Percentiles rank a stretch among this genome's conserved stretches.
Conservation (phyloP, 2,329 filamentous ascomycete species). For the Nemania sp. region DNA sequence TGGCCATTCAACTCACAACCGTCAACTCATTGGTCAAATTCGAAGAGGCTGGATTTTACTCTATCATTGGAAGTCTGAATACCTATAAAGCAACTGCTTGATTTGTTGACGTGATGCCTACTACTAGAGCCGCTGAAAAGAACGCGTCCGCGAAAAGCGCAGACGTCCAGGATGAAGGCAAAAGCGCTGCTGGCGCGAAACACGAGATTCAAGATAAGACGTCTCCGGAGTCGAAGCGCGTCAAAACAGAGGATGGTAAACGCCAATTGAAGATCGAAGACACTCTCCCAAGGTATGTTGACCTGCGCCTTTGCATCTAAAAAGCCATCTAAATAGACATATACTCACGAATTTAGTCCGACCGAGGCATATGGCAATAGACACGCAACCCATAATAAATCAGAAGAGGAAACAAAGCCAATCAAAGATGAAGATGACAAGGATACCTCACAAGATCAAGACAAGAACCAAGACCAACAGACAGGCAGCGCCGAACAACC, state of each 20-base stretch:
- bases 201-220: constrained; percentile 39
- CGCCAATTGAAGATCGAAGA: constrained; percentile 59
- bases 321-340: neutral
- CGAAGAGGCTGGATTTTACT: neutral
- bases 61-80: neutral
- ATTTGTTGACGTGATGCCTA: constrained; percentile 26
- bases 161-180: constrained; percentile 13
- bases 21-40: neutral
- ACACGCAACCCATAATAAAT: constrained; percentile 8
- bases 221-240: constrained; percentile 46
- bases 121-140: constrained; percentile 32
- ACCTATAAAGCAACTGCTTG: neutral
- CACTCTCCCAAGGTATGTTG: constrained; percentile 42
- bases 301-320: neutral
- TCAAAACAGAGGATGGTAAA: constrained; percentile 40
- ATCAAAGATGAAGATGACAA: constrained; percentile 4
- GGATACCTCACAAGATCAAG: constrained; percentile 48
- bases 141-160: constrained; percentile 6
- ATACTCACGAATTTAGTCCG: constrained; percentile 25
- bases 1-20: too few relatives aligned
- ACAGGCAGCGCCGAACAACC: constrained; percentile 33
- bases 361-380: constrained; percentile 32
- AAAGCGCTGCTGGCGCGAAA: constrained; percentile 40
- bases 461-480: constrained; percentile 38
- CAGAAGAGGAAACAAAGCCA: constrained; percentile 19